Conservation (phyloP, 2,329 filamentous ascomycete species). For the Gaeumannomyces sp. region DNA sequence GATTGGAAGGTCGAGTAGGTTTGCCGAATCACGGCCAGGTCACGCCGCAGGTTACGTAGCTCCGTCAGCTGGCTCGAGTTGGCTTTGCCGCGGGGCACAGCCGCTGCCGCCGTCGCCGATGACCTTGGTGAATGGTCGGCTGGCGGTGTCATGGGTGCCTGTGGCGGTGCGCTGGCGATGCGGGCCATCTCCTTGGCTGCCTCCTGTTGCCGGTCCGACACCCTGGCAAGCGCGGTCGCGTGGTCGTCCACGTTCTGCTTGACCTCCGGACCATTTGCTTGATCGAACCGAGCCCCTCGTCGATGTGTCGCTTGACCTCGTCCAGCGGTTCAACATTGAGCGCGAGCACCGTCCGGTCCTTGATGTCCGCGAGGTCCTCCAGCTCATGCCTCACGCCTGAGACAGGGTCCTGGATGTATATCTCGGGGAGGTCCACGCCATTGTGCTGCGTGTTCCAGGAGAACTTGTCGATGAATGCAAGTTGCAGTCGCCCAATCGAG, state of each 20-base stretch:
- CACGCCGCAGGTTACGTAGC: slow-evolving; percentile 74
- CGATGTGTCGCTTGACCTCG: slow-evolving; percentile 93
- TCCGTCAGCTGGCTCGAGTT: slow-evolving; percentile 64
- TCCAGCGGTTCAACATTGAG: slow-evolving; percentile 89
- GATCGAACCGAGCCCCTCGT: slow-evolving; percentile 79
- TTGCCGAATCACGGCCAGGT: slow-evolving; percentile 86
- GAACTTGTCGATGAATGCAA: slow-evolving; percentile 98
- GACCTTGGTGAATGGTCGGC: slow-evolving; percentile 27
- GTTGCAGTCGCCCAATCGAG: slow-evolving; percentile 79
- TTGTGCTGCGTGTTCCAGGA: slow-evolving; percentile 98
- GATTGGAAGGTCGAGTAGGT: slow-evolving; percentile 88
- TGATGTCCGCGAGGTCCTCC: slow-evolving; percentile 87
- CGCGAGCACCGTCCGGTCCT: slow-evolving; percentile 90
- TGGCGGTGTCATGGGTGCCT: slow-evolving; percentile 29
- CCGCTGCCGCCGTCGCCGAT: slow-evolving; percentile 1
- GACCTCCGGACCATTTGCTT: slow-evolving; percentile 80
- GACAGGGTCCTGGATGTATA: slow-evolving; percentile 93
- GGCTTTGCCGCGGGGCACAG: slow-evolving; percentile 16
- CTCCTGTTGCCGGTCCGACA: slow-evolving; percentile 87
- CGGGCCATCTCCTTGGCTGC: slow-evolving; percentile 78
- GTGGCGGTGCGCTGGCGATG: slow-evolving; percentile 40
- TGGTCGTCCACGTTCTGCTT: slow-evolving; percentile 81
- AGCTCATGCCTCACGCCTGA: slow-evolving; percentile 96
- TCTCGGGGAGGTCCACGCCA: slow-evolving; percentile 86
- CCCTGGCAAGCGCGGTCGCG: slow-evolving; percentile 70